Evolutionary conservation across 2,329 filamentous ascomycete genomes (phyloP).

Genomic region (Byssoonygena ceratinophila): DNA sequence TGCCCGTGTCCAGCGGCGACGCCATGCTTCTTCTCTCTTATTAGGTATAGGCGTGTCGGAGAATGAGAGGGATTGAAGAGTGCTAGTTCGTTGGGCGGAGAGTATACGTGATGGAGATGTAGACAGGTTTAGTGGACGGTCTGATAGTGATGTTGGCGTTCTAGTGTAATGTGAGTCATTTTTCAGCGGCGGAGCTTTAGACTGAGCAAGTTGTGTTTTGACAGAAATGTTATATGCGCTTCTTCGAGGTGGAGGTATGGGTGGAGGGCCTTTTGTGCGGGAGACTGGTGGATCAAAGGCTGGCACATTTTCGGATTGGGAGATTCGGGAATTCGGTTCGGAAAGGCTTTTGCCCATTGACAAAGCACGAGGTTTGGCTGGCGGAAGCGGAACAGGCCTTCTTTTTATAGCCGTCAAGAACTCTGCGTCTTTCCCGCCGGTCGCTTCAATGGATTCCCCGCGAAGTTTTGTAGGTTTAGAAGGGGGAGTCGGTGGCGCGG

Average conservation of each 20-base stretch:
- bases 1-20: conserved; percentile 39
- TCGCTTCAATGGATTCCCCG: conserved; percentile 9
- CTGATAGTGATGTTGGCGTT: not conserved
- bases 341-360: not conserved
- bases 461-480: conserved; percentile 33
- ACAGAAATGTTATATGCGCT: conserved; percentile 17
- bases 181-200: conserved; percentile 17
- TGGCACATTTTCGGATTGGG: not conserved
- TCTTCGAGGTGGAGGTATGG: conserved; percentile 18
- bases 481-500: conserved; percentile 33
- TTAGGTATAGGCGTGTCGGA: conserved; percentile 23
- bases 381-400: conserved; percentile 18
- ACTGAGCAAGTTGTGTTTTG: conserved; percentile 13
- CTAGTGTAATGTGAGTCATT: not conserved
- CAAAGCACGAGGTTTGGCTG: conserved; percentile 15
- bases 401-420: conserved; percentile 10
- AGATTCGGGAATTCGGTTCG: not conserved
- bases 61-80: conserved; percentile 12
- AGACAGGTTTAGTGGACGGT: not conserved
- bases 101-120: conserved; percentile 6
- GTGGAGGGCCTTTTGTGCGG: conserved; percentile 22
- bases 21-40: conserved; percentile 42
- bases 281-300: conserved; percentile 4
- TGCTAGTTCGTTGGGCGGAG: not conserved
- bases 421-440: conserved; percentile 1